These are phyloP conservation scores for Thermomucor indicae-seudaticae DNA, from an alignment of 371 early-diverging fungal species.

Conservation along the genomic window DNA sequence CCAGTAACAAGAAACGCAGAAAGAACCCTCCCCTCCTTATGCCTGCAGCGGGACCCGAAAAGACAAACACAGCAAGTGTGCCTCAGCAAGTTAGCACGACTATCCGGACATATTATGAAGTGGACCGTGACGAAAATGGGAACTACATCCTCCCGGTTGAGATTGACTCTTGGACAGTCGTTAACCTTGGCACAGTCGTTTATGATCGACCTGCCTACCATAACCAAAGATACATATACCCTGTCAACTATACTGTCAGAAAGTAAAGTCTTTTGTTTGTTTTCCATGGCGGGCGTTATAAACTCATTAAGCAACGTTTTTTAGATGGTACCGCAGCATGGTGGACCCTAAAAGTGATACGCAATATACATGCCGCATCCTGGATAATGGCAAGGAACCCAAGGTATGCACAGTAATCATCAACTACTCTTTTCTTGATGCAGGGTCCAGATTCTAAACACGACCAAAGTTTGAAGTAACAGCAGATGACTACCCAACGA, in stretches of 20 bases:
- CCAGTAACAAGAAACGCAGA: slow-evolving; percentile 25
- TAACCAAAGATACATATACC: slow-evolving; percentile 89
- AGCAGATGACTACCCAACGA: slow-evolving; percentile 46
- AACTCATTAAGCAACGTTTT: not conserved
- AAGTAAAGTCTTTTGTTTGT: slow-evolving; percentile 30
- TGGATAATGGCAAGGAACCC: slow-evolving; percentile 82
- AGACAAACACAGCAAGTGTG: slow-evolving; percentile 3
- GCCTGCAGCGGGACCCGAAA: slow-evolving; percentile 5
- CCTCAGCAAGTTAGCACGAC: slow-evolving; percentile 27
- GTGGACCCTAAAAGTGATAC: slow-evolving; percentile 65
- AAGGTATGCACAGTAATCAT: slow-evolving; percentile 14
- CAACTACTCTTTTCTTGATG: not conserved
- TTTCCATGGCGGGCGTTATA: not conserved
- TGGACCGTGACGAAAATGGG: slow-evolving; percentile 68
- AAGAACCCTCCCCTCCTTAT: slow-evolving; percentile 13
- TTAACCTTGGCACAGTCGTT: slow-evolving; percentile 72
- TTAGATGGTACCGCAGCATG: slow-evolving; percentile 74
- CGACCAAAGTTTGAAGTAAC: slow-evolving; percentile 39
- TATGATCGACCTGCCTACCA: slow-evolving; percentile 82
- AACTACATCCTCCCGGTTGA: slow-evolving; percentile 75
- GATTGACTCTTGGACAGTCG: slow-evolving; percentile 78
- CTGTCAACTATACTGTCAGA: slow-evolving; percentile 77
- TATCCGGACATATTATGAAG: slow-evolving; percentile 43
- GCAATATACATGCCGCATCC: slow-evolving; percentile 74
- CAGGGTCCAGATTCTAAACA: not conserved